Evolutionary conservation across 1,284 basidiomycete genomes (phyloP).

Genomic region (Trametes sp.): DNA sequence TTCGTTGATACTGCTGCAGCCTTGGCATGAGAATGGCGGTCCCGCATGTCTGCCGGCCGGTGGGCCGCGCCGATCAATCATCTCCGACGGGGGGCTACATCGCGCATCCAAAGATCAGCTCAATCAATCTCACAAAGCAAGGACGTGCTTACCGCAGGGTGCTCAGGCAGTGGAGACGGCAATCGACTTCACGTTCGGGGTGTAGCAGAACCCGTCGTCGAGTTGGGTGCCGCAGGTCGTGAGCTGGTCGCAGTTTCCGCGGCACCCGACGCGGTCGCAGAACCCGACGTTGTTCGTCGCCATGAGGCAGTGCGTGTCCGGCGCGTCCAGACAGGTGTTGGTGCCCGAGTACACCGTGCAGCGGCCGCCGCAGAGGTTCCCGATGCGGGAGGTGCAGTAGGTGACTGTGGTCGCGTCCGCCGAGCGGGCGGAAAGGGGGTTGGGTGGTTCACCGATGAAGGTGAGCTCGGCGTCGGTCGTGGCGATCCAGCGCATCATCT

Average conservation of each 20-base stretch:
- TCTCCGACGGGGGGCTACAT: too few species aligned
- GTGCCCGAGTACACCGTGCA: neutral
- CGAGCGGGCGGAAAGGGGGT: neutral
- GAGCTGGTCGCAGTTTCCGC: neutral
- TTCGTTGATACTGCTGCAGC: too few species aligned
- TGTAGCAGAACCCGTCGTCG: slow-evolving; percentile 2
- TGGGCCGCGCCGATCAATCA: too few species aligned
- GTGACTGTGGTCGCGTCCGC: neutral
- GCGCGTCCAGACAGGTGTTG: neutral
- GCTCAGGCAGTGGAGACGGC: neutral
- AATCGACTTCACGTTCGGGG: neutral
- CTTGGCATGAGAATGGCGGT: too few species aligned
- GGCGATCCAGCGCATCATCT: neutral
- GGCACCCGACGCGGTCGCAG: neutral
- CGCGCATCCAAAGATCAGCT: too few species aligned
- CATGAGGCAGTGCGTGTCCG: neutral
- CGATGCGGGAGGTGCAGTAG: neutral
- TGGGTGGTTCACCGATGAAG: neutral
- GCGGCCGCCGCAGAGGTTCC: neutral
- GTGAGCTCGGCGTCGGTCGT: neutral
- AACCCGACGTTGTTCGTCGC: neutral
- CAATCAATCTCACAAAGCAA: too few species aligned
- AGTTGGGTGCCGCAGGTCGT: neutral
- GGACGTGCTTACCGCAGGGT: too few species aligned
- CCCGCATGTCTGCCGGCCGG: too few species aligned